Percentiles rank a stretch among this genome's conserved stretches.
phyloP scores from a whole-genome alignment of 495 filamentous ascomycete species.

The Tuber brumale region DNA sequence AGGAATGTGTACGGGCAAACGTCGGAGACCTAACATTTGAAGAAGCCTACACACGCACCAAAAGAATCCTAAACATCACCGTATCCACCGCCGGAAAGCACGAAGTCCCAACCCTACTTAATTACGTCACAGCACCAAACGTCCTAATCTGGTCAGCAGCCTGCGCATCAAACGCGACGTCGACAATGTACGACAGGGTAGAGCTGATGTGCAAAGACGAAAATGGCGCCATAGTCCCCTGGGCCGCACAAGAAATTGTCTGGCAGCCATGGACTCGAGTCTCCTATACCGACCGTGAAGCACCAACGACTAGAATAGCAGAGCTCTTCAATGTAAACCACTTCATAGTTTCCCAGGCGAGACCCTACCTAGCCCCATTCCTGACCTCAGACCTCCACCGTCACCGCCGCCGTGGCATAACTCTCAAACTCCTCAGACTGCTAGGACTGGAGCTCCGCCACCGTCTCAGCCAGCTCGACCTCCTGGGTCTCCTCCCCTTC shows the following conservation, averaged over 20 bases:
- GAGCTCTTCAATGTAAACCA: constrained; percentile 93
- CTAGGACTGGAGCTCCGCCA: constrained; percentile 72
- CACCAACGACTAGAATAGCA: constrained; percentile 73
- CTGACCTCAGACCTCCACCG: constrained; percentile 70
- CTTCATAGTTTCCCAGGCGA: constrained; percentile 72
- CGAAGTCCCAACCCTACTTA: constrained; percentile 78
- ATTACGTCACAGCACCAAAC: constrained; percentile 90
- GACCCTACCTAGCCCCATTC: constrained; percentile 79
- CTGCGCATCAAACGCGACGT: constrained; percentile 79
- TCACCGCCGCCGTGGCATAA: constrained; percentile 52
- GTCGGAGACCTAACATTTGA: constrained; percentile 89
- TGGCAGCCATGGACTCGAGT: constrained; percentile 64
- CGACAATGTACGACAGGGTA: constrained; percentile 50
- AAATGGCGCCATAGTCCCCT: constrained; percentile 70
- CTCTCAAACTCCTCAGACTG: constrained; percentile 60
- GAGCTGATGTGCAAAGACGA: constrained; percentile 66
- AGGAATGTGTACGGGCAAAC: constrained; percentile 77
- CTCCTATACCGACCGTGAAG: constrained; percentile 66
- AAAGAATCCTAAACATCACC: constrained; percentile 86
- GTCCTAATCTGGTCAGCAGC: constrained; percentile 94
- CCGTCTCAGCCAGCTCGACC: constrained; percentile 73
- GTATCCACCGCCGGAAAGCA: constrained; percentile 65
- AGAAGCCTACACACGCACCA: constrained; percentile 81
- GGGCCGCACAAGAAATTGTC: constrained; percentile 61
- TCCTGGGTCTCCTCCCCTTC: constrained; percentile 62